Evolutionary conservation across 352 stramenopile genomes (phyloP), one percentile per base, ranked within the genome.

Genomic region (Aphanomyces astaci): DNA sequence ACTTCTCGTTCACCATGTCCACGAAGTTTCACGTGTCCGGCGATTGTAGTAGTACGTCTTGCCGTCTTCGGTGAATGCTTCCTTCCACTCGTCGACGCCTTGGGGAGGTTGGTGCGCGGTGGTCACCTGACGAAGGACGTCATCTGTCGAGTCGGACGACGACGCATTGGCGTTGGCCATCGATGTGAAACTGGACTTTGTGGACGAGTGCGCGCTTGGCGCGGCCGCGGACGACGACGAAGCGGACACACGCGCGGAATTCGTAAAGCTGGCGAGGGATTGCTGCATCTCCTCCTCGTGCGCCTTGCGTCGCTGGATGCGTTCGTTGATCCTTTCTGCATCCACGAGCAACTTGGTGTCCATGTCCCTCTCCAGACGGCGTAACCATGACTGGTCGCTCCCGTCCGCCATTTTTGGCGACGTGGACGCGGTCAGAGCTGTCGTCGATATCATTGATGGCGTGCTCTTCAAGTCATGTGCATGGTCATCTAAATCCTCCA

Each of bases 21-120:
- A 94, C 9, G 84, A 92, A 9, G 86, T 92, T 71, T 94, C 86
- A 49, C 86, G 79, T 2, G 86, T 92, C 43, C 82, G 79, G 24
- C 84, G 81, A 48, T 94, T 94, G 79, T 94, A 94, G 76, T 92
- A 94, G 71, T 94, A 94, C 0, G 92, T 85, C n/a, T 84, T 79
- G 0, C 86, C 86, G 72, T 92, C 90, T 0, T 81, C 86, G 0
- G 86, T 94, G 65, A 86, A 94, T 4, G 86, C 86, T 65, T 92
- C 81, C 43, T 89, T 80, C 86, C 86, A 94, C 56, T 92, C 84
- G 63, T 86, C 77, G 19, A 48, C 24, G 0, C 15, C 4, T 22
- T 22, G 51, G 7, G 10, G 25, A 15, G 51, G 32, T 28, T 22
- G 19, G 9, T 10, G 4, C 22, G 45, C 22, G 4, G 45, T 4